Conservation (phyloP, 805 yeast genomes). For the Cyberlindnera euphorbiae region DNA sequence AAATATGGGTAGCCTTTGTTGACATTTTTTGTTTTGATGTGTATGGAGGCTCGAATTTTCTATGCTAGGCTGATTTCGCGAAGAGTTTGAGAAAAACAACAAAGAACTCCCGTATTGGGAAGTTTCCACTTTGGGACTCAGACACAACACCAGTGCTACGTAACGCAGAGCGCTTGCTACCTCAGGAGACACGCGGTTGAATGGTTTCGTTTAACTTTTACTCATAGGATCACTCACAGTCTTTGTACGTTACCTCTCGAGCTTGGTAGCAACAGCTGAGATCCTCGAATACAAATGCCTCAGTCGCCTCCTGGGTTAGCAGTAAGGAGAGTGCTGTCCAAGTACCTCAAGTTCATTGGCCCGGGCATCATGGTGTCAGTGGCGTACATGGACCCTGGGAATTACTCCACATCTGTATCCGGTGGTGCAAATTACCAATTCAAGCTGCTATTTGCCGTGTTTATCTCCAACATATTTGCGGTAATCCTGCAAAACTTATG, state of each 20-base stretch:
- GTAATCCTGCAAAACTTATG: constrained; percentile 67
- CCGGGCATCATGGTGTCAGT: constrained; percentile 80
- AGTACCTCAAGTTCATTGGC: constrained; percentile 60
- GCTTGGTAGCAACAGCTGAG: neutral
- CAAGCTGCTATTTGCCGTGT: constrained; percentile 58
- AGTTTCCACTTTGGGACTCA: too few relatives aligned
- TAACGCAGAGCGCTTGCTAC: too few relatives aligned
- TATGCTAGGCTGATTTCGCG: neutral
- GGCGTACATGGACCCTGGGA: constrained; percentile 84
- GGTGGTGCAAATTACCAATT: constrained; percentile 75
- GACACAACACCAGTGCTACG: too few relatives aligned
- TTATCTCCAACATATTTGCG: constrained; percentile 68
- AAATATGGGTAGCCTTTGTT: constrained; percentile 1
- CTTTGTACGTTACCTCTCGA: too few relatives aligned
- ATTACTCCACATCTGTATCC: constrained; percentile 75
- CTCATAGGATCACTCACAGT: too few relatives aligned
- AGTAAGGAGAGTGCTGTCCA: constrained; percentile 23
- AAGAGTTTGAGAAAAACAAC: too few relatives aligned
- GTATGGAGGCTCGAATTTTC: too few relatives aligned
- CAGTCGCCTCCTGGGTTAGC: neutral
- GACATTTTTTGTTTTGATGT: too few relatives aligned
- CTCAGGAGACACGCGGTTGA: too few relatives aligned
- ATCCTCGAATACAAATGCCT: neutral
- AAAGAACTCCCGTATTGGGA: too few relatives aligned
- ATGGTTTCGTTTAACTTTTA: too few relatives aligned